Evolutionary conservation across 805 yeast genomes (phyloP).

Genomic region (Yamadazyma takamatsuzukensis): DNA sequence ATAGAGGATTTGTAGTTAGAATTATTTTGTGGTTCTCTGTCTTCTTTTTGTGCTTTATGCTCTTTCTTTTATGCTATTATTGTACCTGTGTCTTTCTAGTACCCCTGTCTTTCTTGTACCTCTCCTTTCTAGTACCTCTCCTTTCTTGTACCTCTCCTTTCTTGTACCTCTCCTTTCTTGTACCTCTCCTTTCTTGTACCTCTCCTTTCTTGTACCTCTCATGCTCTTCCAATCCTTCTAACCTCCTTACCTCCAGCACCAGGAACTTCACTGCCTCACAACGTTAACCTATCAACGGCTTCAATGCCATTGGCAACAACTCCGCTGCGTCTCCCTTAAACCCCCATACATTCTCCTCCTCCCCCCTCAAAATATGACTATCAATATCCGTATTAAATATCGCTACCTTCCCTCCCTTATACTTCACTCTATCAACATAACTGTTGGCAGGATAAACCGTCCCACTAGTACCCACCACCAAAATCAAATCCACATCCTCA

Average conservation of each 20-base stretch:
- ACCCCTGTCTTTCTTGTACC: no score
- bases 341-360: slow-evolving; percentile 54
- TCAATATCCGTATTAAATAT: slow-evolving; percentile 73
- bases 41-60: no score
- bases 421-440: slow-evolving; percentile 71
- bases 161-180: no score
- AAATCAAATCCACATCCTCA: slow-evolving; percentile 59
- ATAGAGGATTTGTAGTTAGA: background rate
- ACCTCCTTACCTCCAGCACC: no score
- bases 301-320: slow-evolving; percentile 62
- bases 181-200: no score
- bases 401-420: slow-evolving; percentile 78
- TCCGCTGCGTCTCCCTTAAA: slow-evolving; percentile 79
- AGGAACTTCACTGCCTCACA: no score
- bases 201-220: no score
- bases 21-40: background rate
- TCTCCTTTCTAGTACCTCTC: no score
- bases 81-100: no score
- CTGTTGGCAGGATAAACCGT: slow-evolving; percentile 91
- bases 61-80: no score
- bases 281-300: slow-evolving; percentile 44
- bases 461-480: slow-evolving; percentile 85
- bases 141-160: no score
- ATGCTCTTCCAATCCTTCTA: no score
- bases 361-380: slow-evolving; percentile 37